Conservation (phyloP, 208 protist species). For the Leishmania amazonensis region DNA sequence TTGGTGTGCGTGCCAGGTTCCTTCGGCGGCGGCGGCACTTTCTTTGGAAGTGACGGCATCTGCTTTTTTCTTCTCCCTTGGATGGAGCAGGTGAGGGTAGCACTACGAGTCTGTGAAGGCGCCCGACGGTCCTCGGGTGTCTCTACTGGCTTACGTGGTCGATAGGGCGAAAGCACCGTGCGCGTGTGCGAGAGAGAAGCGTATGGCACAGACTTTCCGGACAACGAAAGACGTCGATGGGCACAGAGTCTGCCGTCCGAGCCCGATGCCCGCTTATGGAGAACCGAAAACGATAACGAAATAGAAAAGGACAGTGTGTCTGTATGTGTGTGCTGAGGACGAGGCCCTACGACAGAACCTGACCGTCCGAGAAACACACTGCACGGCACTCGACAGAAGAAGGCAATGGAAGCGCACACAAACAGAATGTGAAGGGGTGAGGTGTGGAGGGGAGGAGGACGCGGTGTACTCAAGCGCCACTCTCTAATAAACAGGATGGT, state of each 20-base stretch:
- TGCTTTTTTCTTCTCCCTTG: neutral
- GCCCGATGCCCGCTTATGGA: neutral
- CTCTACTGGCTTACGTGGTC: neutral
- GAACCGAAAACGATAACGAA: neutral
- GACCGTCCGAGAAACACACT: neutral
- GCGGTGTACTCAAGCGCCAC: neutral
- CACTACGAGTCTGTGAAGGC: neutral
- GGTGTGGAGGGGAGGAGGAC: neutral
- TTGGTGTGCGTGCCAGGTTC: conserved; percentile 73
- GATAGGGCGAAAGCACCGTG: neutral
- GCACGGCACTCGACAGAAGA: neutral
- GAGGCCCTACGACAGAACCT: neutral
- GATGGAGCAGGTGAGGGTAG: neutral
- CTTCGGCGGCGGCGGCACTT: conserved; percentile 43
- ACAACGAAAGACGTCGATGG: neutral
- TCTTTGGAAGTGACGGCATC: conserved; percentile 29
- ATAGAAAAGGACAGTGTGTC: neutral
- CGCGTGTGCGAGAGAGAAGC: neutral
- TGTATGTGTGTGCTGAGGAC: neutral
- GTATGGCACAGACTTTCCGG: neutral
- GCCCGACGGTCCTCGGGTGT: neutral
- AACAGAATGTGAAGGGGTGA: neutral
- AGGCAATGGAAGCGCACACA: neutral
- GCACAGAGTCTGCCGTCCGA: neutral
- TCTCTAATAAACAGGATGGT: neutral